phyloP scores from a whole-genome alignment of 1,139 yeast genomes.

The Meyerozyma carpophila region DNA sequence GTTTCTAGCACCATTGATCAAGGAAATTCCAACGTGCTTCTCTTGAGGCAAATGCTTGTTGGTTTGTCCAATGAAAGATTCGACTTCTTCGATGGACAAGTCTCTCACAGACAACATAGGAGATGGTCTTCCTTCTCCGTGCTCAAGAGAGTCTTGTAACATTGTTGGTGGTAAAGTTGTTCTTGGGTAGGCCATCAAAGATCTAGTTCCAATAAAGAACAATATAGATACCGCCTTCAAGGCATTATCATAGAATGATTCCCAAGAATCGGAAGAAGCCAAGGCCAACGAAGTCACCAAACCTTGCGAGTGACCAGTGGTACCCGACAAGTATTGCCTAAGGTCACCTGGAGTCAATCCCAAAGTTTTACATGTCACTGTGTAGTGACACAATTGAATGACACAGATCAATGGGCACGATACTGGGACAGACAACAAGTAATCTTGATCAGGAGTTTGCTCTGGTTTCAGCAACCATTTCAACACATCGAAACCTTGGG shows the following conservation, averaged over 20 bases:
- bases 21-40: slow-evolving; percentile 85
- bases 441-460: slow-evolving; percentile 85
- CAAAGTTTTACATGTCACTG: slow-evolving; percentile 77
- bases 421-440: slow-evolving; percentile 84
- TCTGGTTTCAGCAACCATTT: slow-evolving; percentile 84
- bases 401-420: slow-evolving; percentile 95
- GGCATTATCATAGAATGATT: slow-evolving; percentile 64
- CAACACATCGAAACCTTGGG: slow-evolving; percentile 88
- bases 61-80: slow-evolving; percentile 74
- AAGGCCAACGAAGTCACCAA: slow-evolving; percentile 89
- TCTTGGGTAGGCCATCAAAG: slow-evolving; percentile 85
- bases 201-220: slow-evolving; percentile 91
- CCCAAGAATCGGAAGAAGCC: slow-evolving; percentile 85
- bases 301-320: slow-evolving; percentile 99
- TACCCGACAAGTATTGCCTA: slow-evolving; percentile 65
- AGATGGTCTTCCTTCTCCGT: slow-evolving; percentile 94
- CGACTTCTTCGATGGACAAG: slow-evolving; percentile 73
- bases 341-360: slow-evolving; percentile 90
- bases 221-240: slow-evolving; percentile 76
- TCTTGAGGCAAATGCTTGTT: slow-evolving; percentile 90
- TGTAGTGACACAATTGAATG: slow-evolving; percentile 90
- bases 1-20: slow-evolving; percentile 92
- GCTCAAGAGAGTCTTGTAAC: slow-evolving; percentile 86
- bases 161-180: slow-evolving; percentile 93
- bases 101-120: slow-evolving; percentile 97